Evolutionary conservation across 164 flowering plant genomes (phyloP).

Genomic region (Annona squamosa): DNA sequence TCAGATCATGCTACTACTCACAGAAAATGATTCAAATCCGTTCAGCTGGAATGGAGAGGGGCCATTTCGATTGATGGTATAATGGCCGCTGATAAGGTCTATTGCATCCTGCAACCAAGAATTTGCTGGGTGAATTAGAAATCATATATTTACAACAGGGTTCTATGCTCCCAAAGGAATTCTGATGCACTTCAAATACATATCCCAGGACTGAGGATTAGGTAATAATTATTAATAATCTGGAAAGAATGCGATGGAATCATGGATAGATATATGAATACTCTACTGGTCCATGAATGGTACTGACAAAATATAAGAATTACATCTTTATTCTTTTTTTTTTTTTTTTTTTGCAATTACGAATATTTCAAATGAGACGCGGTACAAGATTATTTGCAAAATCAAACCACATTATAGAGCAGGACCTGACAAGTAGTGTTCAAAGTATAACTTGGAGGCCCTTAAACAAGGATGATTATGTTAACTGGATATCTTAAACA

Average conservation of each 20-base stretch:
- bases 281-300: too few species aligned
- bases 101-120: constrained; percentile 71
- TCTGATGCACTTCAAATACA: background rate
- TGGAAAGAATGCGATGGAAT: background rate
- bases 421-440: too few species aligned
- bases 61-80: constrained; percentile 43
- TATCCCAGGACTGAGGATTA: background rate
- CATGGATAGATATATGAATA: background rate
- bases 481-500: background rate
- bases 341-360: too few species aligned
- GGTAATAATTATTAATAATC: background rate
- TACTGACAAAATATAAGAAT: too few species aligned
- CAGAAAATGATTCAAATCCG: constrained; percentile 66
- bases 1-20: constrained; percentile 25
- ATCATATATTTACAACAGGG: background rate
- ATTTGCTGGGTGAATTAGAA: background rate
- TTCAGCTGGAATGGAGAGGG: constrained; percentile 79
- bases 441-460: background rate
- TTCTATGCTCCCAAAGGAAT: background rate
- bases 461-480: background rate
- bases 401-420: too few species aligned
- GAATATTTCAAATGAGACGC: too few species aligned
- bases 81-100: constrained; percentile 86
- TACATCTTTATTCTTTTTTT: too few species aligned
- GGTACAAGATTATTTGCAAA: too few species aligned